These are phyloP conservation scores for Astrocystis sublimbata DNA, from an alignment of 495 filamentous ascomycete genomes.

Conservation along the genomic window DNA sequence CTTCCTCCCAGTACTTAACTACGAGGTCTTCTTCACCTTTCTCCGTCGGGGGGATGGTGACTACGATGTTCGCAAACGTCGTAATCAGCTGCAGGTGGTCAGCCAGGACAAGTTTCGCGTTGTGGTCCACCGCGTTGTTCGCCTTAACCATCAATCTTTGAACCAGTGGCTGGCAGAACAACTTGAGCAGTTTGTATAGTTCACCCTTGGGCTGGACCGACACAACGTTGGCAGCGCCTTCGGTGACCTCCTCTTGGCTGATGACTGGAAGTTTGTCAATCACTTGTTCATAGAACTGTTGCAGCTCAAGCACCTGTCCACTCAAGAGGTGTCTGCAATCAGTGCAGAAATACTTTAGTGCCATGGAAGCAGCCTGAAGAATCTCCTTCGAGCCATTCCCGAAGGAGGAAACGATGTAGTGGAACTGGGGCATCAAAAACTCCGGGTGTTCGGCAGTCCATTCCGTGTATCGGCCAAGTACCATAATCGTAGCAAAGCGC, in stretches of 20 bases:
- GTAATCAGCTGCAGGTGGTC: constrained; percentile 92
- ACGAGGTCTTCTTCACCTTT: constrained; percentile 79
- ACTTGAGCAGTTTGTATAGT: constrained; percentile 78
- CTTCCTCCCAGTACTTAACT: constrained; percentile 93
- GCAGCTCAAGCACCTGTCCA: constrained; percentile 76
- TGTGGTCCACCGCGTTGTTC: constrained; percentile 77
- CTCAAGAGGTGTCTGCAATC: constrained; percentile 88
- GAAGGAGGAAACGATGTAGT: constrained; percentile 92
- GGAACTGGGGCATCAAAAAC: constrained; percentile 84
- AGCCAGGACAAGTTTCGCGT: constrained; percentile 77
- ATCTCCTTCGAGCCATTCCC: constrained; percentile 82
- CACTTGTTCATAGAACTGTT: constrained; percentile 86
- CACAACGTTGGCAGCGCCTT: constrained; percentile 89
- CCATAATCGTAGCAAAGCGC: constrained; percentile 96
- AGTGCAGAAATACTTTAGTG: constrained; percentile 93
- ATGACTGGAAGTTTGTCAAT: constrained; percentile 77
- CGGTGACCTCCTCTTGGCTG: constrained; percentile 94
- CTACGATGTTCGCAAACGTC: constrained; percentile 78
- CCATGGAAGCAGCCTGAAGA: constrained; percentile 83
- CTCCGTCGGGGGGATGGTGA: constrained; percentile 68
- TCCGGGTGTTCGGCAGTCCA: constrained; percentile 96
- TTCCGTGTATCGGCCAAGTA: constrained; percentile 92
- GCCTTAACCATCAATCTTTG: constrained; percentile 82
- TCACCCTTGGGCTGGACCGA: constrained; percentile 79
- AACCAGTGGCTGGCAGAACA: constrained; percentile 93